Conservation (phyloP, 352 stramenopile genomes). For the Pythium folliculosum region DNA sequence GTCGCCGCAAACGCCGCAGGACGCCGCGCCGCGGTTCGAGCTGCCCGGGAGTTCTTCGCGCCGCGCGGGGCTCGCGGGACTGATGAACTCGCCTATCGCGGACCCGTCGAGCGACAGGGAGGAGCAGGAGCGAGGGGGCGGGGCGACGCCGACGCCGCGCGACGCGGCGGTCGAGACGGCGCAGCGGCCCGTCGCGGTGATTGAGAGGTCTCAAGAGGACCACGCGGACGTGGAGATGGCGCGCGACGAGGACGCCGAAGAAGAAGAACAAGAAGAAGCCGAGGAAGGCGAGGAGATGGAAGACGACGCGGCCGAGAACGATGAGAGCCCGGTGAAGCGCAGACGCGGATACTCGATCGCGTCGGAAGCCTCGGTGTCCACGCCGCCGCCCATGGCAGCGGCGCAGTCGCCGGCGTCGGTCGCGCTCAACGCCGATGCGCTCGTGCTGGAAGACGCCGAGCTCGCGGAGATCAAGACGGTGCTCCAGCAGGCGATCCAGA, state of each 20-base stretch:
- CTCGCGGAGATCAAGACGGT: constrained; percentile 46
- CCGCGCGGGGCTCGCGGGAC: constrained; percentile 45
- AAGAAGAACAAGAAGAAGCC: constrained; percentile 10
- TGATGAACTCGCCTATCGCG: constrained; percentile 57
- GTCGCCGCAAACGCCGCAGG: constrained; percentile 18
- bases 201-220: constrained; percentile 3
- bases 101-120: neutral
- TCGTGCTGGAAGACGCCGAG: constrained; percentile 40
- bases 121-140: neutral
- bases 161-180: neutral
- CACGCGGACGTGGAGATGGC: neutral
- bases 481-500: constrained; percentile 37
- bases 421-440: constrained; percentile 31
- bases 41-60: constrained; percentile 16
- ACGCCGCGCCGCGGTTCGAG: constrained; percentile 12
- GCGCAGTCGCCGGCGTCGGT: constrained; percentile 22
- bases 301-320: constrained; percentile 5
- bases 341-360: constrained; percentile 11
- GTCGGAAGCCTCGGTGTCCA: constrained; percentile 16
- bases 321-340: constrained; percentile 12
- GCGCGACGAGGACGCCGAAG: neutral
- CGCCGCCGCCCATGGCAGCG: constrained; percentile 9
- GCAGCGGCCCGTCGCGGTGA: constrained; percentile 3
- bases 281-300: constrained; percentile 14
- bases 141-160: neutral